phyloP scores from a whole-genome alignment of 139 green algal species.

The Bryopsis sp. region DNA sequence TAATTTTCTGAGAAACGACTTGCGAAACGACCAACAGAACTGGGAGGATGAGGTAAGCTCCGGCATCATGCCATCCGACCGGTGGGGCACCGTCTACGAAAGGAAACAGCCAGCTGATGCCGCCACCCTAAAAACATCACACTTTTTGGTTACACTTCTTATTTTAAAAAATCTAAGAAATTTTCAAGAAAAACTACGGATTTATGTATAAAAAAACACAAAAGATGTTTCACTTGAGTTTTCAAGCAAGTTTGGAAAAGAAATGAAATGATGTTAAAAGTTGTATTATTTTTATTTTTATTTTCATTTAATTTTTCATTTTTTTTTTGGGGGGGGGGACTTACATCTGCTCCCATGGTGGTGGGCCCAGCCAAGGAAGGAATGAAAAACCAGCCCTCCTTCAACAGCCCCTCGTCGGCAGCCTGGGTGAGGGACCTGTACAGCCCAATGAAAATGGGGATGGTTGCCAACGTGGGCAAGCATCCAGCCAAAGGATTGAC shows the following conservation, averaged over 20 bases:
- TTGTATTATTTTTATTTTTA: too few relatives aligned
- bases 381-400: constrained; percentile 90
- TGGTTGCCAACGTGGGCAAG: constrained; percentile 83
- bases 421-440: constrained; percentile 88
- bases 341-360: too few relatives aligned
- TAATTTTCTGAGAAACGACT: constrained; percentile 68
- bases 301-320: too few relatives aligned
- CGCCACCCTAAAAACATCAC: constrained; percentile 35
- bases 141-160: too few relatives aligned
- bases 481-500: constrained; percentile 92
- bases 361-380: constrained; percentile 78
- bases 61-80: constrained; percentile 56
- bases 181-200: too few relatives aligned
- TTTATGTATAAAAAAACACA: too few relatives aligned
- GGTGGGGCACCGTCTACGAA: constrained; percentile 50
- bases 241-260: too few relatives aligned
- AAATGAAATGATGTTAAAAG: too few relatives aligned
- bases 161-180: too few relatives aligned
- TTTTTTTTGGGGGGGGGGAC: constrained; percentile 16
- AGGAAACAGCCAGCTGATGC: constrained; percentile 65
- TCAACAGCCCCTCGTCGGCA: constrained; percentile 76
- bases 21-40: constrained; percentile 61
- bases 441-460: constrained; percentile 91
- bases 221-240: too few relatives aligned
- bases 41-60: constrained; percentile 59